Percentiles rank a stretch among this genome's conserved stretches.
Conservation (phyloP, 306 rosid species). For the Alnus glutinosa region DNA sequence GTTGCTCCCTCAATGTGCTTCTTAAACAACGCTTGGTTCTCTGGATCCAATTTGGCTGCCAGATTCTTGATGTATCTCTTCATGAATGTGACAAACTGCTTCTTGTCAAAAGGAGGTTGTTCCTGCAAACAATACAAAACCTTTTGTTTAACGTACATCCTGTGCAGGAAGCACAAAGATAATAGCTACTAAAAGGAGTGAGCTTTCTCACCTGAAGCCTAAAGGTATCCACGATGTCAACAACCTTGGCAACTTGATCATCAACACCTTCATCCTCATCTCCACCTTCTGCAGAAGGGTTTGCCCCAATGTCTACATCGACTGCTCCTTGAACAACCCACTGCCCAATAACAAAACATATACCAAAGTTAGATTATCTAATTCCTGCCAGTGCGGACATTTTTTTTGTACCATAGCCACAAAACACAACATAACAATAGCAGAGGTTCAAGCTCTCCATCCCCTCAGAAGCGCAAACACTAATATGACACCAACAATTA, state of each 20-base stretch:
- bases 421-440: background rate
- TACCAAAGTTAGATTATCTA: background rate
- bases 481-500: background rate
- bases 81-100: slow-evolving; percentile 55
- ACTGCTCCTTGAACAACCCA: slow-evolving; percentile 82
- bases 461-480: background rate
- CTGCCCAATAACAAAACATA: slow-evolving; percentile 28
- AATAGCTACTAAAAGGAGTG: background rate
- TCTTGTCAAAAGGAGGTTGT: slow-evolving; percentile 84
- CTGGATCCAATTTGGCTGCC: slow-evolving; percentile 56
- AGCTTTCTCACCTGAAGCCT: slow-evolving; percentile 58
- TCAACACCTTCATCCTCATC: slow-evolving; percentile 78
- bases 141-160: background rate
- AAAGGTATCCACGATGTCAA: slow-evolving; percentile 69
- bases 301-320: slow-evolving; percentile 87
- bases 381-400: background rate
- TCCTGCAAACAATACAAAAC: slow-evolving; percentile 45
- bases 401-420: background rate
- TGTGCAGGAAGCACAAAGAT: background rate
- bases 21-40: slow-evolving; percentile 54
- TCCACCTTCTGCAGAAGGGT: slow-evolving; percentile 91
- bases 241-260: slow-evolving; percentile 70
- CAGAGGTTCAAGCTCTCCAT: background rate
- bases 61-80: slow-evolving; percentile 69
- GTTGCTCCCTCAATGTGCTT: slow-evolving; percentile 74